phyloP scores from a whole-genome alignment of 163 green algal species.

The Picocystis sp. region DNA sequence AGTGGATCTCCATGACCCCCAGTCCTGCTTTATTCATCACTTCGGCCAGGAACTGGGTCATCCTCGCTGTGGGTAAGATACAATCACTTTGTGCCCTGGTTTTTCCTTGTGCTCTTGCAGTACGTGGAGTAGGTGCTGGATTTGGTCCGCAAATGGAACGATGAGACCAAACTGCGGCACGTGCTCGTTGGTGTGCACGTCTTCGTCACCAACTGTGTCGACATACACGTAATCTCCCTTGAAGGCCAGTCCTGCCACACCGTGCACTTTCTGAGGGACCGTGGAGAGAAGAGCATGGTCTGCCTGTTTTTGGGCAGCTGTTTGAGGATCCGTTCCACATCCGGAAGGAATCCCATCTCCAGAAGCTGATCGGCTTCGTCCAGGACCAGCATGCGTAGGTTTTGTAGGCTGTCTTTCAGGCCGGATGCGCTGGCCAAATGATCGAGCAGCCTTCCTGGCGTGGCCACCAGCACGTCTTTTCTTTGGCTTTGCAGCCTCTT shows the following conservation, averaged over 20 bases:
- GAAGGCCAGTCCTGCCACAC: constrained; percentile 36
- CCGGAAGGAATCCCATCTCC: constrained; percentile 69
- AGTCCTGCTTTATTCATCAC: constrained; percentile 27
- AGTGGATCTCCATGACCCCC: constrained; percentile 70
- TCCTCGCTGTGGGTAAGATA: constrained; percentile 58
- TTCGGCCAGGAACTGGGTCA: constrained; percentile 51
- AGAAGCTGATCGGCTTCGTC: constrained; percentile 79
- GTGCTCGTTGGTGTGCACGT: constrained; percentile 22
- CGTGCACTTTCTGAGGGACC: constrained; percentile 31
- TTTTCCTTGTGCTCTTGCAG: constrained; percentile 31
- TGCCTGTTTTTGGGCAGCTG: constrained; percentile 31
- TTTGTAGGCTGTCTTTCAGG: constrained; percentile 10
- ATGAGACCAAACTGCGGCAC: constrained; percentile 32
- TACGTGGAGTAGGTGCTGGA: constrained; percentile 19
- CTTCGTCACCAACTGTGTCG: constrained; percentile 52
- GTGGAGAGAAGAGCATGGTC: constrained; percentile 68
- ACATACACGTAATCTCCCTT: constrained; percentile 32
- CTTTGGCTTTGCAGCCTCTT: constrained; percentile 19
- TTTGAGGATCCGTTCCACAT: constrained; percentile 49
- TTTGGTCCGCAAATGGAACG: constrained; percentile 27
- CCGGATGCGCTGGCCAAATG: constrained; percentile 41
- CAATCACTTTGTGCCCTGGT: constrained; percentile 41
- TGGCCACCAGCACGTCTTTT: constrained; percentile 64
- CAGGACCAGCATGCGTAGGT: constrained; percentile 44
- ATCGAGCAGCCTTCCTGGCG: constrained; percentile 64